These are phyloP conservation scores for Epichloe elymi DNA, from an alignment of 2,329 filamentous ascomycete genomes.

Conservation along the genomic window DNA sequence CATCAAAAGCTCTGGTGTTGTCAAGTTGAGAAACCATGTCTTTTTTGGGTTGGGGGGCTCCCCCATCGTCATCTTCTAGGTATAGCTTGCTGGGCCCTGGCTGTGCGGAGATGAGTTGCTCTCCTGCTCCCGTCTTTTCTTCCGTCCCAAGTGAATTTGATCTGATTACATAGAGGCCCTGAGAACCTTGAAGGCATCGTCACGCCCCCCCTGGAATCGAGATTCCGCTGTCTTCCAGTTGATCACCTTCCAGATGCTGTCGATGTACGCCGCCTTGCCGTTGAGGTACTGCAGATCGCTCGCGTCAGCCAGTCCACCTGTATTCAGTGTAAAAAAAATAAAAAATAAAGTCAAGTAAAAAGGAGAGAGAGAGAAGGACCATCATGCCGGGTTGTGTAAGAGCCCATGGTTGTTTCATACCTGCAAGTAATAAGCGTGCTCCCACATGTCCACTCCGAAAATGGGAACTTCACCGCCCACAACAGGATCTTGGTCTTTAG, in stretches of 20 bases:
- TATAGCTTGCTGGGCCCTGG: no score
- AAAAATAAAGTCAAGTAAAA: no score
- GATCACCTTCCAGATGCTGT: slow-evolving; percentile 66
- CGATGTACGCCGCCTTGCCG: slow-evolving; percentile 60
- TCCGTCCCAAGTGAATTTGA: no score
- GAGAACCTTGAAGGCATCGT: slow-evolving; percentile 32
- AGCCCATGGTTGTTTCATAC: slow-evolving; percentile 22
- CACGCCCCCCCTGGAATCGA: slow-evolving; percentile 41
- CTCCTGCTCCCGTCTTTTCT: no score
- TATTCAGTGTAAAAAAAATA: not conserved
- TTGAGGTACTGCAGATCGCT: slow-evolving; percentile 52
- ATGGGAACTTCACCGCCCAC: slow-evolving; percentile 52
- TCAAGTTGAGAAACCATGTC: no score
- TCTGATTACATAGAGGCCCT: slow-evolving; percentile 25
- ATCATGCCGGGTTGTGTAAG: no score
- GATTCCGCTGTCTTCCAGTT: slow-evolving; percentile 62
- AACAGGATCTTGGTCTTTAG: slow-evolving; percentile 77
- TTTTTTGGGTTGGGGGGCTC: no score
- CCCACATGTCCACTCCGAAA: slow-evolving; percentile 81
- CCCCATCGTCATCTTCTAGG: no score
- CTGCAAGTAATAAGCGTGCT: slow-evolving; percentile 84
- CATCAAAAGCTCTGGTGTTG: no score
- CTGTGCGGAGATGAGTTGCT: no score
- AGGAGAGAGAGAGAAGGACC: not conserved
- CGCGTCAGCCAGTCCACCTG: not conserved